Percentiles rank a stretch among this genome's conserved stretches.
These are phyloP conservation scores for Ilex aquifolium DNA, from an alignment of 257 asterid species.

Conservation along the genomic window DNA sequence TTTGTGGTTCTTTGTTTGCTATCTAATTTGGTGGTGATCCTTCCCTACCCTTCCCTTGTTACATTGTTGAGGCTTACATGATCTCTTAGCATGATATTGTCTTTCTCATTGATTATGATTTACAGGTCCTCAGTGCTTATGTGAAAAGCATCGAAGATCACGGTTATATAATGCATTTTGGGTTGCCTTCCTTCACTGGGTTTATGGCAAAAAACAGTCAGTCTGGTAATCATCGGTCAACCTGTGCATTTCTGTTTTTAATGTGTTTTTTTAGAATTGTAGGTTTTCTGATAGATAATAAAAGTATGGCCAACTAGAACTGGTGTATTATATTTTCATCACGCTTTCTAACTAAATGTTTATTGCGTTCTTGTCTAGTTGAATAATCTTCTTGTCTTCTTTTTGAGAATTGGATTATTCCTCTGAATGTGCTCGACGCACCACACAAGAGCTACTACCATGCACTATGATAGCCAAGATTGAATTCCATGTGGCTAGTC, in stretches of 20 bases:
- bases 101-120: slow-evolving; percentile 12
- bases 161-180: slow-evolving; percentile 85
- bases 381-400: neutral
- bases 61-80: neutral
- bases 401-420: neutral
- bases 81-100: neutral
- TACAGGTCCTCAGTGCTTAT: slow-evolving; percentile 82
- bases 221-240: slow-evolving; percentile 44
- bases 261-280: neutral
- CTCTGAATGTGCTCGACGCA: too few relatives aligned
- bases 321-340: neutral
- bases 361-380: neutral
- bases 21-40: neutral
- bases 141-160: slow-evolving; percentile 93
- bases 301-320: neutral
- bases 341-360: too few relatives aligned
- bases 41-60: neutral
- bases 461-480: too few relatives aligned
- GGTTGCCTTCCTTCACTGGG: slow-evolving; percentile 64
- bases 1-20: neutral
- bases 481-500: too few relatives aligned
- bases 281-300: too few relatives aligned
- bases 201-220: slow-evolving; percentile 57
- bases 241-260: slow-evolving; percentile 4
- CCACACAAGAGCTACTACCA: too few relatives aligned